Conservation (phyloP, 192 early-diverging fungal species). For the Phlyctochytrium arcticum region DNA sequence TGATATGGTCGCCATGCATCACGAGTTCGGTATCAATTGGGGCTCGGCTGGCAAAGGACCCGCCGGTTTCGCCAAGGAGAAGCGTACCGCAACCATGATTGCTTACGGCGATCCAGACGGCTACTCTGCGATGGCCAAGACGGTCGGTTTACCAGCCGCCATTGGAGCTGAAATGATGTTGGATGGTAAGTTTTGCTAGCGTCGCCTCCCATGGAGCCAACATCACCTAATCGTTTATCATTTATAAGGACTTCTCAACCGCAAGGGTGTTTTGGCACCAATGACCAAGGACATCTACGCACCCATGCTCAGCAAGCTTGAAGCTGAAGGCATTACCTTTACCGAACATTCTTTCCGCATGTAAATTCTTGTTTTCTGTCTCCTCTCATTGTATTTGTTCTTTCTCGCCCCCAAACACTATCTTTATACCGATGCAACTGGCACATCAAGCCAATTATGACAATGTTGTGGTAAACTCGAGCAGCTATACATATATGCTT, state of each 20-base stretch:
- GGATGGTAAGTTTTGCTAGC: slow-evolving; percentile 56
- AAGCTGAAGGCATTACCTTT: slow-evolving; percentile 84
- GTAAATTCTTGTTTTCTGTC: too few species aligned
- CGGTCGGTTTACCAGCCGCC: slow-evolving; percentile 95
- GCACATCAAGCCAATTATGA: too few species aligned
- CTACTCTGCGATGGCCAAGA: slow-evolving; percentile 94
- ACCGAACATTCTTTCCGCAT: too few species aligned
- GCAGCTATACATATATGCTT: too few species aligned
- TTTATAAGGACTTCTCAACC: slow-evolving; percentile 15
- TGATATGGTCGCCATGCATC: slow-evolving; percentile 92
- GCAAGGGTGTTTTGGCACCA: slow-evolving; percentile 88
- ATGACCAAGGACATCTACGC: slow-evolving; percentile 85
- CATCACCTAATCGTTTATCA: neutral
- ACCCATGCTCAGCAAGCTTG: slow-evolving; percentile 83
- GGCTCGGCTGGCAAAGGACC: too few species aligned
- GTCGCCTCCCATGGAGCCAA: neutral
- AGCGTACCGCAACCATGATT: slow-evolving; percentile 80
- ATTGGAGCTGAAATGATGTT: slow-evolving; percentile 91
- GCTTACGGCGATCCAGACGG: slow-evolving; percentile 88
- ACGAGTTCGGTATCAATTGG: slow-evolving; percentile 84
- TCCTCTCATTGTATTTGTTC: too few species aligned
- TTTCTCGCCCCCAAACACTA: too few species aligned
- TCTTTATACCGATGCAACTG: too few species aligned
- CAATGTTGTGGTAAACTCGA: too few species aligned
- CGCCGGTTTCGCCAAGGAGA: slow-evolving; percentile 52